Conservation (phyloP, 129 eudicot species). For the Ambrosia trifida region DNA sequence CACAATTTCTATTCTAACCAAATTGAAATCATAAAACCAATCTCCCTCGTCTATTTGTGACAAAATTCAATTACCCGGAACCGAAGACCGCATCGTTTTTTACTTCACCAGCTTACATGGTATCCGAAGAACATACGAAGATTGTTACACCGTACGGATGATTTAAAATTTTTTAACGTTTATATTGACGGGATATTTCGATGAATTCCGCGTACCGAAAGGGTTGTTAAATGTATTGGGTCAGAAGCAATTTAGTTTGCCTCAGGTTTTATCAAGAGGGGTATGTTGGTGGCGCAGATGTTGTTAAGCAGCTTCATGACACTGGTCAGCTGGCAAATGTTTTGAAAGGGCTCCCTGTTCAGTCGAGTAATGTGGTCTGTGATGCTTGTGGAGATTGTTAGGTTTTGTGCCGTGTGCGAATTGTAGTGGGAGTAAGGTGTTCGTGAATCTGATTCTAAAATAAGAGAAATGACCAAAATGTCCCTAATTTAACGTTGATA, state of each 20-base stretch:
- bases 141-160: slow-evolving; percentile 76
- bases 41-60: slow-evolving; percentile 17
- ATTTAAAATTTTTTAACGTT: slow-evolving; percentile 63
- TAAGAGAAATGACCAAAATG: too few species aligned
- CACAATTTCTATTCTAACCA: slow-evolving; percentile 18
- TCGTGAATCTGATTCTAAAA: too few species aligned
- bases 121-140: slow-evolving; percentile 72
- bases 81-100: slow-evolving; percentile 81
- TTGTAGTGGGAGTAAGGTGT: slow-evolving; percentile 84
- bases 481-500: too few species aligned
- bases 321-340: slow-evolving; percentile 62
- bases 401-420: slow-evolving; percentile 76
- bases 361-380: slow-evolving; percentile 50
- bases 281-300: slow-evolving; percentile 79
- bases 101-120: slow-evolving; percentile 90
- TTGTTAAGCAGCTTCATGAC: slow-evolving; percentile 67
- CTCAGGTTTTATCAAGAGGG: slow-evolving; percentile 85
- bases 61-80: slow-evolving; percentile 55
- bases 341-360: slow-evolving; percentile 61
- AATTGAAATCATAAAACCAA: slow-evolving; percentile 36
- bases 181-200: slow-evolving; percentile 68
- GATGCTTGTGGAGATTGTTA: slow-evolving; percentile 73
- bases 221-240: slow-evolving; percentile 66
- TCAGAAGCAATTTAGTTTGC: slow-evolving; percentile 52
- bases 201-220: slow-evolving; percentile 72